Evolutionary conservation across 2,329 filamentous ascomycete species (phyloP).

Genomic region (Alternaria burnsii): DNA sequence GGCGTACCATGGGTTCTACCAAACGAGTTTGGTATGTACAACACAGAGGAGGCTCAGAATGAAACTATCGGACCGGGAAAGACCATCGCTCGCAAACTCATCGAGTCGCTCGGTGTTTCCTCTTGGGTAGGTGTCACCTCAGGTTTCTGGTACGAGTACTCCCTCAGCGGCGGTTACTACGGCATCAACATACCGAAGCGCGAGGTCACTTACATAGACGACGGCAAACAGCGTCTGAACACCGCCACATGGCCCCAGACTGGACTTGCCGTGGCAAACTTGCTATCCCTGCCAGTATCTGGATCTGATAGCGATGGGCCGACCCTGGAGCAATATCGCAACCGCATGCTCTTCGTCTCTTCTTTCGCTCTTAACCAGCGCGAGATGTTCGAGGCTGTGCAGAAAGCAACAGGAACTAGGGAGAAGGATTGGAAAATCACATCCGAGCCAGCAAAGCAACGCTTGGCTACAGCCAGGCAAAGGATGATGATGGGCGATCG

Average conservation of each 20-base stretch:
- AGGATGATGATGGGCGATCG: slow-evolving; percentile 56
- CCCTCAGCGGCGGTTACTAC: slow-evolving; percentile 38
- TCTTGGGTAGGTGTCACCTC: slow-evolving; percentile 38
- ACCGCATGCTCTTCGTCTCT: slow-evolving; percentile 47
- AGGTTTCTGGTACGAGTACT: slow-evolving; percentile 51
- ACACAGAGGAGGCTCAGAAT: slow-evolving; percentile 24
- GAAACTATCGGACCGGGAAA: slow-evolving; percentile 20
- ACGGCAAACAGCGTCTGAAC: slow-evolving; percentile 44
- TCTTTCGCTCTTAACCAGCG: slow-evolving; percentile 50
- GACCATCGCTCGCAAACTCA: slow-evolving; percentile 16
- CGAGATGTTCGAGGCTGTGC: slow-evolving; percentile 48
- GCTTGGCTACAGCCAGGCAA: slow-evolving; percentile 60
- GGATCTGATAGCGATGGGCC: slow-evolving; percentile 2
- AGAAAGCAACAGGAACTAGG: slow-evolving; percentile 44
- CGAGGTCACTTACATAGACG: slow-evolving; percentile 37
- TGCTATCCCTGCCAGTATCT: slow-evolving; percentile 46
- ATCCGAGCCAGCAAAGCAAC: slow-evolving; percentile 56
- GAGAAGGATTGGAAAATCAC: slow-evolving; percentile 50
- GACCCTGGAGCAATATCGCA: slow-evolving; percentile 28
- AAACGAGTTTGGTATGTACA: slow-evolving; percentile 50
- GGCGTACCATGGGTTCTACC: slow-evolving; percentile 52
- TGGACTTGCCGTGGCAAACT: slow-evolving; percentile 42
- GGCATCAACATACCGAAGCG: slow-evolving; percentile 50
- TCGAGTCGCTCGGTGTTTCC: slow-evolving; percentile 33
- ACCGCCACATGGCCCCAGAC: slow-evolving; percentile 44